Conservation (phyloP, 179 eudicot species). For the Gypsophila paniculata region DNA sequence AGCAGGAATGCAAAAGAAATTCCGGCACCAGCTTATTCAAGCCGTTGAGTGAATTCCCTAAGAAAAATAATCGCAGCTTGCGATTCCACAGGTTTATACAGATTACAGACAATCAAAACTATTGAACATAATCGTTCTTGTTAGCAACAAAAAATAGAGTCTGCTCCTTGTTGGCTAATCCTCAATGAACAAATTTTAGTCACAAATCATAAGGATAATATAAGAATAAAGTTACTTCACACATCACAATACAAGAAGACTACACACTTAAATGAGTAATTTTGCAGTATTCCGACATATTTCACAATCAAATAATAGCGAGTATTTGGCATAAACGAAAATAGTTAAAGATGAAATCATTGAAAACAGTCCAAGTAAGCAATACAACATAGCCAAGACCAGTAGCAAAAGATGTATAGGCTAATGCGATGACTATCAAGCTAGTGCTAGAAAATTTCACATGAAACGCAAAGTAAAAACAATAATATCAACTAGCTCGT, state of each 20-base stretch:
- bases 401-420: background rate
- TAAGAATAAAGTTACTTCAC: background rate
- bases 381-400: background rate
- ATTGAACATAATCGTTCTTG: background rate
- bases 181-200: background rate
- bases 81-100: background rate
- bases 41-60: background rate
- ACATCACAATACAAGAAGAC: background rate
- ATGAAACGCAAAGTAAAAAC: background rate
- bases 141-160: background rate
- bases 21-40: background rate
- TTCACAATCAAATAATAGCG: background rate
- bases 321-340: background rate
- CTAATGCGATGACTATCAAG: background rate
- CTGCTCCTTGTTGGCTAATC: background rate
- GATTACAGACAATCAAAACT: background rate
- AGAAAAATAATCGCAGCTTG: background rate
- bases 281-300: background rate
- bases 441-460: slow-evolving; percentile 5
- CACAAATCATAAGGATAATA: background rate
- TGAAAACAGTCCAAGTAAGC: background rate
- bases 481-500: background rate
- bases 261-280: background rate
- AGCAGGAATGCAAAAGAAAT: background rate
- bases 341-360: background rate